These are phyloP conservation scores for Saksenaea oblongispora DNA, from an alignment of 371 early-diverging fungal genomes.

Conservation along the genomic window DNA sequence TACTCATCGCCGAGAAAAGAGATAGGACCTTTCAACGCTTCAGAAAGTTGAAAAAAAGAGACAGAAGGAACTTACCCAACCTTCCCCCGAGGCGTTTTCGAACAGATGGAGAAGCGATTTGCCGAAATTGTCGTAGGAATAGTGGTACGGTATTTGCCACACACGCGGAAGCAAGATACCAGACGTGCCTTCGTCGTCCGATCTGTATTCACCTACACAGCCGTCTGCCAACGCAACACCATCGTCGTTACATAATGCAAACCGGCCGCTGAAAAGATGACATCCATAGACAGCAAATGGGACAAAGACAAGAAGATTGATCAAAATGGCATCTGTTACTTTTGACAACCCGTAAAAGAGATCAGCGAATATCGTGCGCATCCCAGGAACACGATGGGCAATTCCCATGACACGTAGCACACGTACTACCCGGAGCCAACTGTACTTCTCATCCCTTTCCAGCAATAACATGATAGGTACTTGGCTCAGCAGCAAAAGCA, in stretches of 20 bases:
- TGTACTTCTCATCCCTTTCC: neutral
- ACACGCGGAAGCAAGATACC: slow-evolving; percentile 42
- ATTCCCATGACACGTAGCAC: slow-evolving; percentile 49
- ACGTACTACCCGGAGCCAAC: slow-evolving; percentile 28
- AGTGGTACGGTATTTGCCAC: slow-evolving; percentile 56
- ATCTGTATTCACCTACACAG: slow-evolving; percentile 46
- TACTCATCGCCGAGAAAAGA: slow-evolving; percentile 44
- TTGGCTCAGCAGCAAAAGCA: slow-evolving; percentile 33
- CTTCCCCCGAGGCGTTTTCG: slow-evolving; percentile 60
- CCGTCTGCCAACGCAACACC: slow-evolving; percentile 1
- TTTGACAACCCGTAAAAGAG: slow-evolving; percentile 49
- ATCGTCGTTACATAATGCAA: slow-evolving; percentile 46
- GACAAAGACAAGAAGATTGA: slow-evolving; percentile 49
- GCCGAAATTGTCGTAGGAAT: slow-evolving; percentile 53
- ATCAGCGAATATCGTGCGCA: slow-evolving; percentile 48
- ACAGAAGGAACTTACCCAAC: slow-evolving; percentile 38
- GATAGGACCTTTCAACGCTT: slow-evolving; percentile 24
- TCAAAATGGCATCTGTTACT: slow-evolving; percentile 44
- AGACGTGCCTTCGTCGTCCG: slow-evolving; percentile 20
- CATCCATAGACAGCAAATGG: slow-evolving; percentile 60
- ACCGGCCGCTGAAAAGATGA: slow-evolving; percentile 47
- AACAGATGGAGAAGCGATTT: slow-evolving; percentile 45
- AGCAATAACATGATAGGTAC: slow-evolving; percentile 12
- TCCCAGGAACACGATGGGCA: slow-evolving; percentile 45
- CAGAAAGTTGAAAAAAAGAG: slow-evolving; percentile 34